Evolutionary conservation across 73 alveolate genomes (phyloP), one percentile per base, ranked within the genome.

Genomic region (Paramecium bursaria): DNA sequence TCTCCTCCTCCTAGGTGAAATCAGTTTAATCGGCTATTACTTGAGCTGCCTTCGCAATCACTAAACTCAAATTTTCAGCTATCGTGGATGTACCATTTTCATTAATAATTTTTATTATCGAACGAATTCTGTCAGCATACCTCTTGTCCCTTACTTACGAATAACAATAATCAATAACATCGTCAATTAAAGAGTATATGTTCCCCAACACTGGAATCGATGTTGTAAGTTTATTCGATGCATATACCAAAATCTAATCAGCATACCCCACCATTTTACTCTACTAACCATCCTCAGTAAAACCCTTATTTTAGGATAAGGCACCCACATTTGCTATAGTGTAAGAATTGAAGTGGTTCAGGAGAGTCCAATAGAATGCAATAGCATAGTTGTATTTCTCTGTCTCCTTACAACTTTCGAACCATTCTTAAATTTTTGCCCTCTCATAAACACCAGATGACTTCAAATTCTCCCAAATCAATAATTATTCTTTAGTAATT

Each of bases 1-100:
- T 25, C 50, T 67, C 9, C 21, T 25, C 17, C 44, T 67, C 55
- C 22, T 39, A 39, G 0, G 60, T 67, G 50, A 33, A 33, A 67
- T 67, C 55, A 15, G 44, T 67, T 42, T 67, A 46, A 67, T 67
- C 48, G 44, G 57, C 82, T 39, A 22, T 11, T 29, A 15, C 35
- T 19, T 67, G 13, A 19, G 82, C 61, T 35, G 60, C 48, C 19
- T 25, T 67, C 21, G 25, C 13, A 19, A 67, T 39, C 44, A 9
- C 26, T 13, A 67, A 15, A 67, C 35, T 67, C 14, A 39, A 11
- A 67, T 39, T 67, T 9, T 42, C 82, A 39, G 42, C 26, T 42
- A 15, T 67, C 19, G 33, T 42, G 14, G 82, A 39, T 67, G 33
- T 25, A 25, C 35, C 49, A 67, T 67, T 67, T 19, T 42, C 57